Evolutionary conservation across 208 protist genomes (phyloP).

Genomic region (Strigomonas galati): DNA sequence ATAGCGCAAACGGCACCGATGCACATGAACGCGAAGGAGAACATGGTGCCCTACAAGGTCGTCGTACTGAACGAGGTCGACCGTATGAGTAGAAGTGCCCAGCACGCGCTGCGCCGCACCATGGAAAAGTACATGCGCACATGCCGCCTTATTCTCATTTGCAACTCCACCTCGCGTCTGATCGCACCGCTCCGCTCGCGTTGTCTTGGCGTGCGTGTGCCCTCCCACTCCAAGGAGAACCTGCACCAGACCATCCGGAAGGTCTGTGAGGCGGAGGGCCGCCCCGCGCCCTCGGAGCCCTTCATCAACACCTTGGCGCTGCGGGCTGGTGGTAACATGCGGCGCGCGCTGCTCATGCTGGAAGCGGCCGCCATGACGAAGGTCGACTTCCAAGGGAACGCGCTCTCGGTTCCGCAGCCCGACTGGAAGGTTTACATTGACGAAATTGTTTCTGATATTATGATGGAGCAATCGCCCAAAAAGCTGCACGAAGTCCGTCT

Average conservation of each 20-base stretch:
- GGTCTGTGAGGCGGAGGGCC: slow-evolving; percentile 73
- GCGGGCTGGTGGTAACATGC: slow-evolving; percentile 93
- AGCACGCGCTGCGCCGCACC: slow-evolving; percentile 99
- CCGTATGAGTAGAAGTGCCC: slow-evolving; percentile 93
- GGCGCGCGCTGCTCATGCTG: slow-evolving; percentile 96
- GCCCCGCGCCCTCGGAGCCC: slow-evolving; percentile 38
- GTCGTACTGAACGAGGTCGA: slow-evolving; percentile 98
- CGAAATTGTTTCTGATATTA: slow-evolving; percentile 89
- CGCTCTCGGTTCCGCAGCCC: slow-evolving; percentile 64
- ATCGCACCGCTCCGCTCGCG: slow-evolving; percentile 97
- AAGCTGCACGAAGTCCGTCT: slow-evolving; percentile 91
- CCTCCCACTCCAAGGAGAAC: slow-evolving; percentile 93
- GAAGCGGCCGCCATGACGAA: slow-evolving; percentile 90
- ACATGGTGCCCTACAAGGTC: slow-evolving; percentile 88
- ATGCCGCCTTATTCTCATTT: slow-evolving; percentile 97
- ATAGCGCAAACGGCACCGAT: slow-evolving; percentile 96
- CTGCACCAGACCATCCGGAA: slow-evolving; percentile 62
- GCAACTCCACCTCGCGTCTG: slow-evolving; percentile 92
- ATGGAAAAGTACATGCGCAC: slow-evolving; percentile 99
- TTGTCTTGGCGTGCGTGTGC: slow-evolving; percentile 97
- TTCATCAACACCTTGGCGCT: slow-evolving; percentile 75
- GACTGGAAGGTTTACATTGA: slow-evolving; percentile 97
- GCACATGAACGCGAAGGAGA: slow-evolving; percentile 16
- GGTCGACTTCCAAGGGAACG: slow-evolving; percentile 80
- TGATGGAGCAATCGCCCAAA: slow-evolving; percentile 94